phyloP scores from a whole-genome alignment of 2,329 filamentous ascomycete species.

The Epichloe sylvatica region DNA sequence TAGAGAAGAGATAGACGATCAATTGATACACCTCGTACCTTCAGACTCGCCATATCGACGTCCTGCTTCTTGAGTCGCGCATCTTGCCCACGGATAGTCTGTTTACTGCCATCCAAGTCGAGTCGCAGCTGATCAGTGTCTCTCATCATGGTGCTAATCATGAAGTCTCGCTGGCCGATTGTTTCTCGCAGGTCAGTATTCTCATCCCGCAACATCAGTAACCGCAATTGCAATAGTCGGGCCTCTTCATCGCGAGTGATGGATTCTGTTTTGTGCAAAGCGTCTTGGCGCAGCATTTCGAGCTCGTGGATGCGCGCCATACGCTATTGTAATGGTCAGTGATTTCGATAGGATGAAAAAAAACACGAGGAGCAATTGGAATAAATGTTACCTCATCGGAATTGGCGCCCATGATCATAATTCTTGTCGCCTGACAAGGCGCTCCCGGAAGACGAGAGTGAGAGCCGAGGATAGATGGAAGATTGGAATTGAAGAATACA shows the following conservation, averaged over 20 bases:
- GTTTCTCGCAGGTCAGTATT: conserved; percentile 54
- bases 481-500: not conserved
- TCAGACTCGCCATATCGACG: conserved; percentile 33
- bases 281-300: conserved; percentile 56
- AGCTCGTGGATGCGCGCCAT: conserved; percentile 37
- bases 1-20: not conserved
- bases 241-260: conserved; percentile 63
- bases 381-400: conserved; percentile 14
- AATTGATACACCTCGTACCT: conserved; percentile 21
- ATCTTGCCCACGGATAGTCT: conserved; percentile 31
- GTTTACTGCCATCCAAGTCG: conserved; percentile 30
- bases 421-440: not conserved
- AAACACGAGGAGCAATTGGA: not conserved
- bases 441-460: not conserved
- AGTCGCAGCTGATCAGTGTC: conserved; percentile 25
- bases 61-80: conserved; percentile 33
- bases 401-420: conserved; percentile 14
- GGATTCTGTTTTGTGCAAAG: conserved; percentile 49
- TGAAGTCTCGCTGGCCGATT: conserved; percentile 44
- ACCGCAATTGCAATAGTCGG: conserved; percentile 53
- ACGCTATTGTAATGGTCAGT: conserved; percentile 21
- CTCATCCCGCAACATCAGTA: conserved; percentile 61
- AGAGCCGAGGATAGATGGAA: not conserved
- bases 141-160: conserved; percentile 34
- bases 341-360: conserved; percentile 4